Conservation (phyloP, 108 stramenopile species). For the Pseudonitzschia multistriata region DNA sequence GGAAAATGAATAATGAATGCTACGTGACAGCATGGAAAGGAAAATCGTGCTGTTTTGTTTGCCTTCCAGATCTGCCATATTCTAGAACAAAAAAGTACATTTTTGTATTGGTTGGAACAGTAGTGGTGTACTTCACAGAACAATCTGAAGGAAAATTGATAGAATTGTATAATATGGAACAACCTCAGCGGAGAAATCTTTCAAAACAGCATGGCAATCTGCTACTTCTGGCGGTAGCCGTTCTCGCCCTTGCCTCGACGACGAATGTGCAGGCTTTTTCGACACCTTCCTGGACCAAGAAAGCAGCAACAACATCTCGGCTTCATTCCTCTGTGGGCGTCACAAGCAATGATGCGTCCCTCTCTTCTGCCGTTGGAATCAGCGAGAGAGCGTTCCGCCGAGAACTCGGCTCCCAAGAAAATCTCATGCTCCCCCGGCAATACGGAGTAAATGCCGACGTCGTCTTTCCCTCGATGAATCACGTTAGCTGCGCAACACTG, state of each 20-base stretch:
- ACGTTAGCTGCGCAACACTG: constrained; percentile 51
- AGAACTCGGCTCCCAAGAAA: constrained; percentile 83
- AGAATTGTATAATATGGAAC: no score
- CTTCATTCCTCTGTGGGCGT: not conserved
- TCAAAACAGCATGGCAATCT: not conserved
- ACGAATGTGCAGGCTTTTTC: not conserved
- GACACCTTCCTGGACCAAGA: not conserved
- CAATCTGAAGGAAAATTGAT: no score
- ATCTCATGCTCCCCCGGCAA: constrained; percentile 85
- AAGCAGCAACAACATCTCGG: not conserved
- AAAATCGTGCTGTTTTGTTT: no score
- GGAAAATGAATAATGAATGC: no score
- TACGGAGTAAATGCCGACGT: constrained; percentile 53
- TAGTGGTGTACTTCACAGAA: no score
- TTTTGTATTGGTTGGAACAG: no score
- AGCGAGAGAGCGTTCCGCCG: constrained; percentile 27
- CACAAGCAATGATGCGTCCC: not conserved
- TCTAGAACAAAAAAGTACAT: no score
- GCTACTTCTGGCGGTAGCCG: not conserved
- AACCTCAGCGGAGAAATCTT: not conserved
- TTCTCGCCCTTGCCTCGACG: not conserved
- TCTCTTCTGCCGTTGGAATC: not conserved
- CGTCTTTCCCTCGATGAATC: constrained; percentile 76
- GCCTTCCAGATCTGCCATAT: no score
- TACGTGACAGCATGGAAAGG: no score